phyloP scores from a whole-genome alignment of 257 asterid species.

The Fraxinus pennsylvanica region DNA sequence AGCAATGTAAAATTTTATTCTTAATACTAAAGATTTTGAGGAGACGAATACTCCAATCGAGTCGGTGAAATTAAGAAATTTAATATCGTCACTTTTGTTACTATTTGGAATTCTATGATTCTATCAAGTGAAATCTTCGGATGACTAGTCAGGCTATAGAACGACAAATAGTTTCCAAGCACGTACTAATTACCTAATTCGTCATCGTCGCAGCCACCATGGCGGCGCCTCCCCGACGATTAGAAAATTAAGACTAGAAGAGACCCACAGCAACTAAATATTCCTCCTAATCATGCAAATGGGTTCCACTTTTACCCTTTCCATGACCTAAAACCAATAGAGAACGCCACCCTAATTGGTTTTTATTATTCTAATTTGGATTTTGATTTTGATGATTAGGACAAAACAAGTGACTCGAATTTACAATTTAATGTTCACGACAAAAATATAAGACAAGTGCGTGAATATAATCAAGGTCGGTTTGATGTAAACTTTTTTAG shows the following conservation, averaged over 20 bases:
- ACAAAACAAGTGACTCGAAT: background rate
- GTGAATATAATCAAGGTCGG: no score
- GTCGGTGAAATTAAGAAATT: no score
- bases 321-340: background rate
- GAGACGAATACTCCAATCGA: no score
- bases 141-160: no score
- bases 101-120: no score
- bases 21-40: no score
- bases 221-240: background rate
- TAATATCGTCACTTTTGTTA: no score
- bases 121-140: no score
- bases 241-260: background rate
- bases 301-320: background rate
- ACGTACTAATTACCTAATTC: background rate
- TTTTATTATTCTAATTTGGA: background rate
- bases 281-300: background rate
- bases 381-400: background rate
- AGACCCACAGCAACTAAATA: background rate
- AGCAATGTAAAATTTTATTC: no score
- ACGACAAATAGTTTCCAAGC: no score
- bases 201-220: background rate
- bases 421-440: background rate
- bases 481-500: no score
- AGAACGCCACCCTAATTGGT: background rate
- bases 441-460: background rate